Conservation (phyloP, 768 basidiomycete species). For the Cystofilobasidium ferigula region DNA sequence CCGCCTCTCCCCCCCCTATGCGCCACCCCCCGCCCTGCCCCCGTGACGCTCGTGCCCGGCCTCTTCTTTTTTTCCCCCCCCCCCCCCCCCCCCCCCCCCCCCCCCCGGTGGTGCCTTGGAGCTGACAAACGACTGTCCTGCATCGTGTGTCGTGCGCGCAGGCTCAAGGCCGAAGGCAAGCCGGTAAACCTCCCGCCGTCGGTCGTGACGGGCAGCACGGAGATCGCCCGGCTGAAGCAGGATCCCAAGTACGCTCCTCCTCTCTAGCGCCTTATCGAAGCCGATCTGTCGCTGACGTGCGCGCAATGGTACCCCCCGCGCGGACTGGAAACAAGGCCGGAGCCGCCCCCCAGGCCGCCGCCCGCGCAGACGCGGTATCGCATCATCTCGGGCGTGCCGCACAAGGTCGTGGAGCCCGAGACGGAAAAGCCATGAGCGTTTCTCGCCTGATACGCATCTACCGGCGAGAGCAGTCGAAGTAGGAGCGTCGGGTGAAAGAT, state of each 20-base stretch:
- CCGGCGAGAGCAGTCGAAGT: too few relatives aligned
- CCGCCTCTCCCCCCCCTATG: too few relatives aligned
- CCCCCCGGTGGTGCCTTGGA: too few relatives aligned
- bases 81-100: too few relatives aligned
- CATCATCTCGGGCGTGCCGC: constrained; percentile 6
- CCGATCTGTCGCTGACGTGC: not conserved
- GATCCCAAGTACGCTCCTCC: not conserved
- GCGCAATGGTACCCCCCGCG: too few relatives aligned
- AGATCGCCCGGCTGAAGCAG: not conserved
- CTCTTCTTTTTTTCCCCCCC: too few relatives aligned
- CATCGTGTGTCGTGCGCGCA: not conserved
- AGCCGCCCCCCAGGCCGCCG: not conserved
- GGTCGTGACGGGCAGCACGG: constrained; percentile 1
- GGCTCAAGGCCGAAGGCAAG: not conserved
- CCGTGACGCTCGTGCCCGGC: too few relatives aligned
- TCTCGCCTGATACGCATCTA: not conserved
- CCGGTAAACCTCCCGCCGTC: not conserved
- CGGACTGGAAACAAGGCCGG: too few relatives aligned
- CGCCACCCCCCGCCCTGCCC: too few relatives aligned
- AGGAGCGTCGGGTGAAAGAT: too few relatives aligned
- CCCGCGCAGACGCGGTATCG: constrained; percentile 4
- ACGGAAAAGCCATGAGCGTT: not conserved
- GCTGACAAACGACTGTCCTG: not conserved
- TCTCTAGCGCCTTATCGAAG: not conserved
- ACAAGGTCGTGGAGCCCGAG: constrained; percentile 1